Evolutionary conservation across 257 asterid genomes (phyloP).

Genomic region (Henckelia pumila): DNA sequence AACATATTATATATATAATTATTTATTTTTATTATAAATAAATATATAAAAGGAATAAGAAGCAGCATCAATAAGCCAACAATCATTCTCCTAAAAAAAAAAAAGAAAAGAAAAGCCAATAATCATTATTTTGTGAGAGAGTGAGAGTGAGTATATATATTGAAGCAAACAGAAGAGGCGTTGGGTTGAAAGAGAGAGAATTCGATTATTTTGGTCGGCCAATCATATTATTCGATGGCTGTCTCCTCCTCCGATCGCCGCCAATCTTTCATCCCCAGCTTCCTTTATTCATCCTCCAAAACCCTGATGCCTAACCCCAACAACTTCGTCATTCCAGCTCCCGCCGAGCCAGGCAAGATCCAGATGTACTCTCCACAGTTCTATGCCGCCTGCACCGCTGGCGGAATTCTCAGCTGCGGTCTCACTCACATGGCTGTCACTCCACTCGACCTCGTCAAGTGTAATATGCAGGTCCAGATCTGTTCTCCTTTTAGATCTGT

Average conservation of each 20-base stretch:
- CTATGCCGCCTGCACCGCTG: conserved; percentile 82
- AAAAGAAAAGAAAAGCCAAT: too few species aligned
- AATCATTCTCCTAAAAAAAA: too few species aligned
- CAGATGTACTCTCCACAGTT: conserved; percentile 76
- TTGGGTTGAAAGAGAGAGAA: too few species aligned
- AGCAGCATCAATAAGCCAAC: too few species aligned
- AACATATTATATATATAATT: too few species aligned
- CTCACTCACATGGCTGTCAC: conserved; percentile 93
- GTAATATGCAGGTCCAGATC: conserved; percentile 94
- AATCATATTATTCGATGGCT: too few species aligned
- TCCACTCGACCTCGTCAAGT: conserved; percentile 95
- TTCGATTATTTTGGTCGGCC: neutral
- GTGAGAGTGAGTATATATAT: too few species aligned
- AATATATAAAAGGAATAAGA: too few species aligned
- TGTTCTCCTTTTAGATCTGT: conserved; percentile 30
- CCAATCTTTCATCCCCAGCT: conserved; percentile 64
- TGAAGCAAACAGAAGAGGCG: too few species aligned
- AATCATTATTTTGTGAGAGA: too few species aligned
- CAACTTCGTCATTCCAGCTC: conserved; percentile 62
- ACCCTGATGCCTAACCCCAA: conserved; percentile 20
- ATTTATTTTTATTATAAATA: too few species aligned
- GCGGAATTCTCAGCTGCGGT: conserved; percentile 93
- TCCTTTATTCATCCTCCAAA: conserved; percentile 57
- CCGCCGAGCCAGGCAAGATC: conserved; percentile 71
- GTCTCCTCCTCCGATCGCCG: conserved; percentile 57